Evolutionary conservation across 2,329 filamentous ascomycete genomes (phyloP).

Genomic region (Capronia americana): DNA sequence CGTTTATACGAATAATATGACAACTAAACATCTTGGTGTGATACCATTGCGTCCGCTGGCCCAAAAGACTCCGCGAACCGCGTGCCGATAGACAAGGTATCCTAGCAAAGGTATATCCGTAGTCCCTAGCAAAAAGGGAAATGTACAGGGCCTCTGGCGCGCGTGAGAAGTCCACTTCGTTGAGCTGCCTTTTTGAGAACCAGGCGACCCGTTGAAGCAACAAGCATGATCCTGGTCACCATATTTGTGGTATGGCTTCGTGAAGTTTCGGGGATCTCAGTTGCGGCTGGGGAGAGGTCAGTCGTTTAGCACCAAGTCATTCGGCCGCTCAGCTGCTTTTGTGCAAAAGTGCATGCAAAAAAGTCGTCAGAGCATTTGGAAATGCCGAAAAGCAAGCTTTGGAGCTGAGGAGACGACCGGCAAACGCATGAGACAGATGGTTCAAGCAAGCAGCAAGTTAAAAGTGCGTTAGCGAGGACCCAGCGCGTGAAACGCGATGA

Average conservation of each 20-base stretch:
- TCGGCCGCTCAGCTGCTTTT: slow-evolving; percentile 15
- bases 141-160: slow-evolving; percentile 6
- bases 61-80: background rate
- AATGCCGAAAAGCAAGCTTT: slow-evolving; percentile 17
- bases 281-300: slow-evolving; percentile 12
- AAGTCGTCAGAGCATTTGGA: slow-evolving; percentile 6
- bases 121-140: background rate
- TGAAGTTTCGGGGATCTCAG: slow-evolving; percentile 18
- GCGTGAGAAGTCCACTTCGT: background rate
- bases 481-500: slow-evolving; percentile 31
- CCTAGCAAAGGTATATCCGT: slow-evolving; percentile 15
- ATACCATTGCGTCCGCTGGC: background rate
- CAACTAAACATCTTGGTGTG: slow-evolving; percentile 2
- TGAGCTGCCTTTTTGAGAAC: slow-evolving; percentile 16
- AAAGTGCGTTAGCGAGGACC: slow-evolving; percentile 29
- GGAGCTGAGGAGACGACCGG: slow-evolving; percentile 25
- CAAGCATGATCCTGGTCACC: slow-evolving; percentile 25
- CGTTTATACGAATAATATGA: slow-evolving; percentile 7
- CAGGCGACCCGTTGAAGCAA: slow-evolving; percentile 22
- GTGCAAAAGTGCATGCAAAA: slow-evolving; percentile 17
- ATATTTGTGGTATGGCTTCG: slow-evolving; percentile 16
- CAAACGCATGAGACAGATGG: slow-evolving; percentile 1
- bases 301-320: slow-evolving; percentile 6
- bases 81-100: slow-evolving; percentile 9
- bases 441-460: slow-evolving; percentile 14